A percentile compares a stretch with the other conserved stretches of the same genome.
Conservation (phyloP, 768 basidiomycete species). For the Mycena alexandri region DNA sequence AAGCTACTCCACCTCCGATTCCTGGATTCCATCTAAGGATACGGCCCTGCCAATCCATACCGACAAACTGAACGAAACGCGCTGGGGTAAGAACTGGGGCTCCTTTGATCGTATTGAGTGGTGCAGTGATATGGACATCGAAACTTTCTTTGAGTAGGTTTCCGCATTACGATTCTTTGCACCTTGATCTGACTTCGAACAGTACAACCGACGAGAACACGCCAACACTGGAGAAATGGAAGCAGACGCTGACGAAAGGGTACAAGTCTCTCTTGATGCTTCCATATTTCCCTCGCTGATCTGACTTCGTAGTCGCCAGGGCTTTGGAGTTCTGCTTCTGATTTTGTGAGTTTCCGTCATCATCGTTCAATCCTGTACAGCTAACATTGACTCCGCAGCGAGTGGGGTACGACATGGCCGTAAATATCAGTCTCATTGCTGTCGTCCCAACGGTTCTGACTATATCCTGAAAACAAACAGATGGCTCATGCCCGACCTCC, state of each 20-base stretch:
- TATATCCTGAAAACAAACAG: not conserved
- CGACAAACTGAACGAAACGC: conserved; percentile 37
- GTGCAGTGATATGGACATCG: conserved; percentile 29
- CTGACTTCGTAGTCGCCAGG: conserved; percentile 28
- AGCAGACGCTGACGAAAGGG: conserved; percentile 35
- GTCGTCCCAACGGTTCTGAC: not conserved
- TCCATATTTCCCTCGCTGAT: too few species aligned
- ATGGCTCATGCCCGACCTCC: conserved; percentile 39
- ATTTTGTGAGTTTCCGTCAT: conserved; percentile 30
- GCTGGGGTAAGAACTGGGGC: conserved; percentile 45
- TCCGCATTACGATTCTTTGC: too few species aligned
- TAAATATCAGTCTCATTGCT: conserved; percentile 20
- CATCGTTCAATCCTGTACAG: not conserved
- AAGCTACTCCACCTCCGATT: conserved; percentile 39
- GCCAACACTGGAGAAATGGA: conserved; percentile 31
- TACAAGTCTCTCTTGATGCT: too few species aligned
- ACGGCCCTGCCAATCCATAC: conserved; percentile 40
- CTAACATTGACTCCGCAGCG: conserved; percentile 10
- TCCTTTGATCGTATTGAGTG: conserved; percentile 42
- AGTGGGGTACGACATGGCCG: conserved; percentile 48
- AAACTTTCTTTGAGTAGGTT: conserved; percentile 11
- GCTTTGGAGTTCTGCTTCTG: conserved; percentile 41
- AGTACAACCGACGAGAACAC: not conserved
- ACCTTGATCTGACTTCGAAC: too few species aligned
- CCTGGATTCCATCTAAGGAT: conserved; percentile 40